phyloP scores from a whole-genome alignment of 1,284 basidiomycete species.

The Irpex sp. region DNA sequence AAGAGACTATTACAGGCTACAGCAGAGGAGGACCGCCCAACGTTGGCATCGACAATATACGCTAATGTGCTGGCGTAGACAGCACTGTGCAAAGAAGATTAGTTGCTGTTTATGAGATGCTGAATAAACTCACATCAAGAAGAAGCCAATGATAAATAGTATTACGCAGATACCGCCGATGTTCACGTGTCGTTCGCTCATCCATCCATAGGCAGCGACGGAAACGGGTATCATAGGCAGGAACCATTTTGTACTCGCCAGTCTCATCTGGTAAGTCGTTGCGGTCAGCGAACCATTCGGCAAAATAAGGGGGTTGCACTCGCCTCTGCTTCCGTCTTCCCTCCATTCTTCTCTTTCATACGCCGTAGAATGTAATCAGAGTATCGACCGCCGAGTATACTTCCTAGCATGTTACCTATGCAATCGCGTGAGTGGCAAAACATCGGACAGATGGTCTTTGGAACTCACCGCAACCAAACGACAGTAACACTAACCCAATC shows the following conservation, averaged over 20 bases:
- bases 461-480: slow-evolving; percentile 65
- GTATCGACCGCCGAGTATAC: slow-evolving; percentile 73
- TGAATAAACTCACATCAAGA: slow-evolving; percentile 52
- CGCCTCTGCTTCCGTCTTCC: slow-evolving; percentile 66
- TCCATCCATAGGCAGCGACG: slow-evolving; percentile 77
- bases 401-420: slow-evolving; percentile 63
- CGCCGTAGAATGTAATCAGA: slow-evolving; percentile 63
- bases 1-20: slow-evolving; percentile 71
- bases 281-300: not conserved
- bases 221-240: slow-evolving; percentile 55
- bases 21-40: slow-evolving; percentile 67
- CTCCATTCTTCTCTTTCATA: slow-evolving; percentile 58
- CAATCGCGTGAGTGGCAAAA: not conserved
- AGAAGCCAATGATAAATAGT: slow-evolving; percentile 66
- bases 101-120: not conserved
- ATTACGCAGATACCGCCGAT: slow-evolving; percentile 61
- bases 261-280: slow-evolving; percentile 47
- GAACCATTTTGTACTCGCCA: slow-evolving; percentile 58
- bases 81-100: slow-evolving; percentile 11
- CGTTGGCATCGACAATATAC: slow-evolving; percentile 77
- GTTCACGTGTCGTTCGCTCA: slow-evolving; percentile 58
- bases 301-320: not conserved
- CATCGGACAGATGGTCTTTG: not conserved
- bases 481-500: slow-evolving; percentile 73
- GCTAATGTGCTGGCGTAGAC: slow-evolving; percentile 56